Evolutionary conservation across 257 asterid species (phyloP).

Genomic region (Ophiorrhiza pumila): DNA sequence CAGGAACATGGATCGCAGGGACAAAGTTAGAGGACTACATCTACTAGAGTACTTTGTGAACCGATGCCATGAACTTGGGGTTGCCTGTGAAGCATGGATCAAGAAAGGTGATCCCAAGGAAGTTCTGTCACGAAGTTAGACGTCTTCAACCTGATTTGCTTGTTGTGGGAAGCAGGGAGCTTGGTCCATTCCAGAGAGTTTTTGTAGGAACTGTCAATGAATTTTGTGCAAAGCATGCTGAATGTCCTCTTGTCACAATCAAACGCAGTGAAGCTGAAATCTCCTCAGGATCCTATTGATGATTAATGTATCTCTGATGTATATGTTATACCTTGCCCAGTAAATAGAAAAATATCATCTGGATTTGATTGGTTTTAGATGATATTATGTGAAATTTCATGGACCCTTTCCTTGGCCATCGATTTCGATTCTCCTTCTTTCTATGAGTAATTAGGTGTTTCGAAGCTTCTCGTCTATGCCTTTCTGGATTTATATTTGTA

Average conservation of each 20-base stretch:
- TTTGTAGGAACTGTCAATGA: constrained; percentile 90
- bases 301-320: constrained; percentile 22
- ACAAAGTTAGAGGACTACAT: constrained; percentile 58
- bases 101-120: too few relatives aligned
- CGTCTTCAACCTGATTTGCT: too few relatives aligned
- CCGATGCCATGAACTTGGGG: too few relatives aligned
- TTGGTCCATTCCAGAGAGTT: constrained; percentile 88
- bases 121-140: too few relatives aligned
- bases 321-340: not conserved
- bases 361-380: not conserved
- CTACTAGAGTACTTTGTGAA: too few relatives aligned
- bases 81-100: too few relatives aligned
- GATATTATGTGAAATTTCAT: not conserved
- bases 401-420: not conserved
- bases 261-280: constrained; percentile 50
- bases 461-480: too few relatives aligned
- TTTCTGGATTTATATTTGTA: too few relatives aligned
- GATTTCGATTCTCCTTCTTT: not conserved
- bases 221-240: constrained; percentile 74
- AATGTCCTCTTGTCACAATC: constrained; percentile 43
- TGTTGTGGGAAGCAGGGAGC: constrained; percentile 78
- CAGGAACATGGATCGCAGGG: constrained; percentile 44
- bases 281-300: constrained; percentile 51
- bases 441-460: too few relatives aligned
- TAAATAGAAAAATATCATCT: not conserved